A percentile compares a stretch with the other conserved stretches of the same genome.
Conservation (phyloP, 495 filamentous ascomycete species). For the Hypoxylon cercidicola region DNA sequence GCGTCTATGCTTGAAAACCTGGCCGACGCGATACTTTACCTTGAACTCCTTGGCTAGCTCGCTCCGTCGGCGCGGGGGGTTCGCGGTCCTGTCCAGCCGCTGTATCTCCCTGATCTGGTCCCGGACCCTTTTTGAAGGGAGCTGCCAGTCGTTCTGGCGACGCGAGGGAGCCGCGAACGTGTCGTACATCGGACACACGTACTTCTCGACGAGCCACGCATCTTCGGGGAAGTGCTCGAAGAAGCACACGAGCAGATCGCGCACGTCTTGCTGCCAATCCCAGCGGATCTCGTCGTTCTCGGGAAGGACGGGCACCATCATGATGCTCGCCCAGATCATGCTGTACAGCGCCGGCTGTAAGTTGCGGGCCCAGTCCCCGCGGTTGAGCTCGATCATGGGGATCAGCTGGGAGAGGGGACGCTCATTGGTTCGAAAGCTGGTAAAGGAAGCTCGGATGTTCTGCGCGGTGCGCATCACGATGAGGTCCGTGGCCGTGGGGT, state of each 20-base stretch:
- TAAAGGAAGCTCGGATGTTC: conserved; percentile 73
- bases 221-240: conserved; percentile 77
- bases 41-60: conserved; percentile 42
- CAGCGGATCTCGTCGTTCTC: conserved; percentile 48
- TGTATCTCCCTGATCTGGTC: conserved; percentile 46
- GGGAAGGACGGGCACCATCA: conserved; percentile 62
- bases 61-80: conserved; percentile 39
- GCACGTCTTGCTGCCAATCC: conserved; percentile 60
- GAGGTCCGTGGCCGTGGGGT: conserved; percentile 66
- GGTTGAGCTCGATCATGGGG: conserved; percentile 50
- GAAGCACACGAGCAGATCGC: conserved; percentile 71
- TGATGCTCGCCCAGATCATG: conserved; percentile 77
- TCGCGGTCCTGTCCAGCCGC: conserved; percentile 32
- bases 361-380: conserved; percentile 57
- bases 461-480: conserved; percentile 80
- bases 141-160: conserved; percentile 39
- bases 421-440: conserved; percentile 48
- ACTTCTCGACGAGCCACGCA: conserved; percentile 70
- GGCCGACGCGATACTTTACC: conserved; percentile 74
- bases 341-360: conserved; percentile 77
- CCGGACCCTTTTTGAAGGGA: conserved; percentile 47
- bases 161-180: conserved; percentile 41
- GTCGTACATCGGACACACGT: conserved; percentile 69
- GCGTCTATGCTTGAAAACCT: conserved; percentile 83
- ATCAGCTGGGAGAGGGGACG: conserved; percentile 44